A percentile compares a stretch with the other conserved stretches of the same genome.
Conservation (phyloP, 2,329 filamentous ascomycete species). For the Penicillium sp. region DNA sequence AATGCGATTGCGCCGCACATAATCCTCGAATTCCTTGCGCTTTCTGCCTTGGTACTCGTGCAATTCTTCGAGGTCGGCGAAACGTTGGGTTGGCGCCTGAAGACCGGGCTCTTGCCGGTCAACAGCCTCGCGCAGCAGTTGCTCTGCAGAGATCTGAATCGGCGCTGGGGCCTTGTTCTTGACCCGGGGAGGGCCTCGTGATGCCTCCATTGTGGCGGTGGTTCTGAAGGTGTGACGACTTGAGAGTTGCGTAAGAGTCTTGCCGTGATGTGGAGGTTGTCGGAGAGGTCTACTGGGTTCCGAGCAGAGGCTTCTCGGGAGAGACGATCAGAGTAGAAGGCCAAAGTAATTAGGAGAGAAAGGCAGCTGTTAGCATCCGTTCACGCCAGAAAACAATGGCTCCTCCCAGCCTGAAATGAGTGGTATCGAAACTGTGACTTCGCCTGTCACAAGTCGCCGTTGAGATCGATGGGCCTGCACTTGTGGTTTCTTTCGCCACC, state of each 20-base stretch:
- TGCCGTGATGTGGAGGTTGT: neutral
- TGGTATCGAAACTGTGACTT: conserved; percentile 6
- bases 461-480: conserved; percentile 22
- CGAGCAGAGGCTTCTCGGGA: neutral
- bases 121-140: conserved; percentile 94
- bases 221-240: neutral
- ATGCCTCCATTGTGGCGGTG: conserved; percentile 72
- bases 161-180: conserved; percentile 98
- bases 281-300: neutral
- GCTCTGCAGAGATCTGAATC: conserved; percentile 91
- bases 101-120: conserved; percentile 89
- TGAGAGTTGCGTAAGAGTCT: neutral
- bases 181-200: conserved; percentile 89
- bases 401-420: conserved; percentile 4
- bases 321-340: neutral
- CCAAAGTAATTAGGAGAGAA: neutral
- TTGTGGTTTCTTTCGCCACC: conserved; percentile 24
- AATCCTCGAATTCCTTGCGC: conserved; percentile 95
- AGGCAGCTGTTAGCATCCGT: too few species aligned
- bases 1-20: conserved; percentile 89
- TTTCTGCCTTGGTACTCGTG: conserved; percentile 97
- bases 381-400: neutral
- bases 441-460: conserved; percentile 4
- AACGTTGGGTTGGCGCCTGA: conserved; percentile 89
- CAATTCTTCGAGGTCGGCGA: conserved; percentile 94